These are phyloP conservation scores for Syncephalastrum racemosum DNA, from an alignment of 371 early-diverging fungal species.

Conservation along the genomic window DNA sequence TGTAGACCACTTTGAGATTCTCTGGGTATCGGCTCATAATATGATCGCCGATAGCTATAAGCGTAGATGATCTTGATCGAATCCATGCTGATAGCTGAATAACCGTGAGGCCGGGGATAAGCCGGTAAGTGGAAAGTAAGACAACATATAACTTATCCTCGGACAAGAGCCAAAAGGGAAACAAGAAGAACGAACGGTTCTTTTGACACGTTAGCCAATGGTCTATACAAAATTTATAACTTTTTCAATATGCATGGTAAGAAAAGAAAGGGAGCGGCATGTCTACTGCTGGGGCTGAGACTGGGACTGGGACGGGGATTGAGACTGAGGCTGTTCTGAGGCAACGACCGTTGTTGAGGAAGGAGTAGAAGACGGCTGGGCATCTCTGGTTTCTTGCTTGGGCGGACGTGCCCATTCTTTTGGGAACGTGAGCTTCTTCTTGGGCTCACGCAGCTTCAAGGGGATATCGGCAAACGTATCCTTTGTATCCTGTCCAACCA, in stretches of 20 bases:
- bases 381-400: slow-evolving; percentile 6
- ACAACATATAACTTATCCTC: not conserved
- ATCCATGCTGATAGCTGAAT: not conserved
- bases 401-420: slow-evolving; percentile 63
- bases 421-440: slow-evolving; percentile 60
- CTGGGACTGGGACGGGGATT: too few species aligned
- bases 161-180: not conserved
- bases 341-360: too few species aligned
- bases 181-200: not conserved
- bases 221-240: too few species aligned
- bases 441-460: slow-evolving; percentile 56
- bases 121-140: not conserved
- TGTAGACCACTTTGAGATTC: too few species aligned
- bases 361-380: too few species aligned
- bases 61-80: not conserved
- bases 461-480: slow-evolving; percentile 66
- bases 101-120: not conserved
- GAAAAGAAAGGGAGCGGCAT: too few species aligned
- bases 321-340: too few species aligned
- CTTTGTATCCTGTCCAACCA: slow-evolving; percentile 29
- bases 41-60: too few species aligned
- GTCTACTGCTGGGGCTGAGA: too few species aligned
- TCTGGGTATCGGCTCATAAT: too few species aligned
- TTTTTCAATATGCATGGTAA: too few species aligned
- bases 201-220: too few species aligned